A percentile compares a stretch with the other conserved stretches of the same genome.
These are phyloP conservation scores for Debaryomycetaceae sp. DNA, from an alignment of 1,139 yeast genomes.

Conservation along the genomic window DNA sequence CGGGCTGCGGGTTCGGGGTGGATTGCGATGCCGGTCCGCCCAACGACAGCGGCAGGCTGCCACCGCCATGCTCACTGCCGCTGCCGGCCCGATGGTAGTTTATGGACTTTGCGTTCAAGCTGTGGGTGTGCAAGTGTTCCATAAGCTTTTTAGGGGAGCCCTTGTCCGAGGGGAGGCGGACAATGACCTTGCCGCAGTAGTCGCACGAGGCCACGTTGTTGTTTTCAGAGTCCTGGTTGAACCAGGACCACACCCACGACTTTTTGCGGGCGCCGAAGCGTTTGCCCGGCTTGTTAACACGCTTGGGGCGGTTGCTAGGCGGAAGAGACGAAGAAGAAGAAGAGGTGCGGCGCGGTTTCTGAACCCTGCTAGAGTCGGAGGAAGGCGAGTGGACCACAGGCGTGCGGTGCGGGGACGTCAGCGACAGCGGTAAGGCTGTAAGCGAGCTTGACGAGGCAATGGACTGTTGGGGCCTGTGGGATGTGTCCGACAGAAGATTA, in stretches of 20 bases:
- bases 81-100: conserved; percentile 18
- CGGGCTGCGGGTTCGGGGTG: conserved; percentile 3
- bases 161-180: conserved; percentile 40
- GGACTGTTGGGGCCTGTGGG: too few species aligned
- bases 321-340: too few species aligned
- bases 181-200: conserved; percentile 38
- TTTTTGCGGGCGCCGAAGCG: conserved; percentile 49
- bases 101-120: conserved; percentile 27
- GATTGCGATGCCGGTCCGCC: conserved; percentile 16
- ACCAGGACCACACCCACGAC: conserved; percentile 58
- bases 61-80: conserved; percentile 28
- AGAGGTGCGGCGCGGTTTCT: too few species aligned
- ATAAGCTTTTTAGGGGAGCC: conserved; percentile 50
- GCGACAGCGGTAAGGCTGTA: too few species aligned
- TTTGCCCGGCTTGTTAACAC: conserved; percentile 19
- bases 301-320: too few species aligned
- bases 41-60: conserved; percentile 20
- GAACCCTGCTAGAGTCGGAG: too few species aligned
- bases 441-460: too few species aligned
- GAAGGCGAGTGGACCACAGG: too few species aligned
- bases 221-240: conserved; percentile 37
- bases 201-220: conserved; percentile 46
- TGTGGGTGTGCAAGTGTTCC: conserved; percentile 48
- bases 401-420: too few species aligned
- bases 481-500: too few species aligned